Evolutionary conservation across 129 eudicot species (phyloP).

Genomic region (Ambrosia artemisiifolia): DNA sequence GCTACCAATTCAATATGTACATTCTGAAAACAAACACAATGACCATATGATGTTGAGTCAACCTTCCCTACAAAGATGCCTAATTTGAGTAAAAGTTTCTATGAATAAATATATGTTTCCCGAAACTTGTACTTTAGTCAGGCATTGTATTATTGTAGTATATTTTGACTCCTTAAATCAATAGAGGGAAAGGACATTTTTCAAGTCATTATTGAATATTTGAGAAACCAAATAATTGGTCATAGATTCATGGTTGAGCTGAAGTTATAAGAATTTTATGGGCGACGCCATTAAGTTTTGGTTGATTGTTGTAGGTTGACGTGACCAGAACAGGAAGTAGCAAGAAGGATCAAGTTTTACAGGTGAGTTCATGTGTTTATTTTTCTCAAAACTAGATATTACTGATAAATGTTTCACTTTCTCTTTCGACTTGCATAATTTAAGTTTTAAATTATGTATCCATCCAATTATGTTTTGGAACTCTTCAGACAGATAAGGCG

Average conservation of each 20-base stretch:
- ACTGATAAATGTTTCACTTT: neutral
- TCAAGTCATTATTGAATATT: neutral
- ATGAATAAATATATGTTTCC: neutral
- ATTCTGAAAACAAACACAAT: neutral
- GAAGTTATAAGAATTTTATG: neutral
- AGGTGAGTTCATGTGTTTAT: constrained; percentile 9
- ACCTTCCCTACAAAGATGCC: neutral
- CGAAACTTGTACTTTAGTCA: neutral
- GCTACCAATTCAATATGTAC: neutral
- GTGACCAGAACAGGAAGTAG: constrained; percentile 40
- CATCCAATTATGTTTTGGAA: neutral
- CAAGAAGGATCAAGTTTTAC: constrained; percentile 16
- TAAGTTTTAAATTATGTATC: neutral
- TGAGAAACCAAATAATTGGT: neutral
- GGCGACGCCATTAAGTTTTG: neutral
- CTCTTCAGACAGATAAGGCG: constrained; percentile 45
- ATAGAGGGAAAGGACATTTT: neutral
- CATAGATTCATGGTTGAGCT: neutral
- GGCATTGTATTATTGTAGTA: neutral
- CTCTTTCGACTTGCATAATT: neutral
- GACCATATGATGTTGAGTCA: neutral
- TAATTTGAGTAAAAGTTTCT: no score
- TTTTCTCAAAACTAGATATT: neutral
- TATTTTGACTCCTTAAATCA: neutral
- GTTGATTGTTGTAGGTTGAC: constrained; percentile 29